Percentiles rank a stretch among this genome's conserved stretches.
Conservation (phyloP, 164 flowering plant species). For the Kalanchoe fedtschenkoi region DNA sequence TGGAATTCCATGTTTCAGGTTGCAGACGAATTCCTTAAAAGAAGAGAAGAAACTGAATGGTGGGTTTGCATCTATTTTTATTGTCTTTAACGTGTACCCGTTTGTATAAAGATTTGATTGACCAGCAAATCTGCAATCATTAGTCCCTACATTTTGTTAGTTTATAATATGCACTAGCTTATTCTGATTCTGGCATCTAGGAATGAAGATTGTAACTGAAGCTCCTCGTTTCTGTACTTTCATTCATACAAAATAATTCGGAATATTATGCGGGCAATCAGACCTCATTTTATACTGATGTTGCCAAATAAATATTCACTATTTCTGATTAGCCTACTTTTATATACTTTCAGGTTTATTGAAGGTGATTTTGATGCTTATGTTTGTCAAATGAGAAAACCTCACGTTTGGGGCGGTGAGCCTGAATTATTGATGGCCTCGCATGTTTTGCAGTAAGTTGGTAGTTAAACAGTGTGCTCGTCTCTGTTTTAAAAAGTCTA, state of each 20-base stretch:
- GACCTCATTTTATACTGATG: neutral
- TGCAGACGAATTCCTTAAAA: conserved; percentile 82
- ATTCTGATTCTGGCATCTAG: neutral
- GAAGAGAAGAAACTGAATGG: conserved; percentile 94
- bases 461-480: neutral
- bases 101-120: neutral
- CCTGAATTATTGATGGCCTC: conserved; percentile 94
- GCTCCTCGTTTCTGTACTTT: neutral
- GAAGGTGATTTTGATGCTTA: conserved; percentile 93
- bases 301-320: neutral
- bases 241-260: neutral
- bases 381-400: conserved; percentile 71
- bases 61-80: conserved; percentile 16
- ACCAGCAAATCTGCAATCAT: neutral
- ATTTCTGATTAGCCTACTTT: neutral
- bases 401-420: conserved; percentile 98
- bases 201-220: neutral
- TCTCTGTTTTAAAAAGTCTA: neutral
- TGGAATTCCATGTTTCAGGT: conserved; percentile 40
- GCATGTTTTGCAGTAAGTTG: conserved; percentile 73
- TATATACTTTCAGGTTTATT: conserved; percentile 52
- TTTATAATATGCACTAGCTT: neutral
- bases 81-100: neutral
- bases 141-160: neutral
- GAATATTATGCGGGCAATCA: neutral